phyloP scores from a whole-genome alignment of 768 basidiomycete genomes.

The Suillus luteus region DNA sequence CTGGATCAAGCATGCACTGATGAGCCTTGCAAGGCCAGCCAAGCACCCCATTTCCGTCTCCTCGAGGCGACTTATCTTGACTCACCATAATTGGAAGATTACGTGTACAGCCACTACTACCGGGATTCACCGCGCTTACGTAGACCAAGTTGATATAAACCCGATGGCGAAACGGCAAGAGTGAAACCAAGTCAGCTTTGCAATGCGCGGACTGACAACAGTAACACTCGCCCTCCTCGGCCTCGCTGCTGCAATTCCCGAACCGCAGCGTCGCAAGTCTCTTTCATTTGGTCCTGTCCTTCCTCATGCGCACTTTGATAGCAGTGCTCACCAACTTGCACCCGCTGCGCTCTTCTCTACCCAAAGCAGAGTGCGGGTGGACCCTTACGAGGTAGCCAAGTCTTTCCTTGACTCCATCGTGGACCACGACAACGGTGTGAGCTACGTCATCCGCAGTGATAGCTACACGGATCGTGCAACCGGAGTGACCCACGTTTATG shows the following conservation, averaged over 20 bases:
- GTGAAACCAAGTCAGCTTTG: conserved; percentile 1
- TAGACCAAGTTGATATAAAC: neutral
- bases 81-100: conserved; percentile 6
- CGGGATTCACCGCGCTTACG: conserved; percentile 9
- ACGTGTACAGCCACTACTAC: neutral
- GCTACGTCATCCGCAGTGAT: conserved; percentile 71
- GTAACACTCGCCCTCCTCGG: conserved; percentile 62
- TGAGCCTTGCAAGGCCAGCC: neutral
- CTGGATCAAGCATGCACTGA: neutral
- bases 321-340: conserved; percentile 39
- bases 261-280: conserved; percentile 64
- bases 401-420: conserved; percentile 53
- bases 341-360: conserved; percentile 40
- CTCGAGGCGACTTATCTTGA: conserved; percentile 5
- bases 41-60: conserved; percentile 6
- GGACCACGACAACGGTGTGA: conserved; percentile 34
- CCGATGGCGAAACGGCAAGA: neutral
- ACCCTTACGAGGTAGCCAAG: conserved; percentile 64
- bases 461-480: conserved; percentile 87
- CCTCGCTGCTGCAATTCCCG: conserved; percentile 47
- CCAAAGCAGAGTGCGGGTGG: conserved; percentile 37
- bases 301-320: conserved; percentile 67
- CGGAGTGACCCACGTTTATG: conserved; percentile 88
- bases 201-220: conserved; percentile 67
- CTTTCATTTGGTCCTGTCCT: conserved; percentile 86